phyloP scores from a whole-genome alignment of 805 yeast species.

The Candida yuanshanica region DNA sequence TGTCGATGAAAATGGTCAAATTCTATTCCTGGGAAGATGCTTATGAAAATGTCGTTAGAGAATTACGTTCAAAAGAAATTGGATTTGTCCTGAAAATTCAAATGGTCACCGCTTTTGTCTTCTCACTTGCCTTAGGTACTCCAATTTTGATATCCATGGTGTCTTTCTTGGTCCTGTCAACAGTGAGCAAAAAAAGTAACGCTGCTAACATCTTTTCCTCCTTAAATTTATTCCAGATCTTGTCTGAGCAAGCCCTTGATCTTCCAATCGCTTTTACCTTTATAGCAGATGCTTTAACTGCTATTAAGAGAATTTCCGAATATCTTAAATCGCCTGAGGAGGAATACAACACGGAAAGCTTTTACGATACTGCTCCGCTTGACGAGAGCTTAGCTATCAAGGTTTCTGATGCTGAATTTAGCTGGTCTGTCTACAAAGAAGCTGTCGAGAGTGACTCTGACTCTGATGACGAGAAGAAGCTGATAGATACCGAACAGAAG shows the following conservation, averaged over 20 bases:
- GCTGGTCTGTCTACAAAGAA: conserved; percentile 52
- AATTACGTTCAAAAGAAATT: conserved; percentile 53
- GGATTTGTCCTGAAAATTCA: conserved; percentile 48
- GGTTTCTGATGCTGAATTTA: conserved; percentile 47
- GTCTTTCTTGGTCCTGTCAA: conserved; percentile 35
- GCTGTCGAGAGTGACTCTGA: too few species aligned
- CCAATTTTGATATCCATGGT: conserved; percentile 53
- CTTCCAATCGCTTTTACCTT: conserved; percentile 54
- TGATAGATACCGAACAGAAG: too few species aligned
- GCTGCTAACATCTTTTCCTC: conserved; percentile 64
- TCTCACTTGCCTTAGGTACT: conserved; percentile 43
- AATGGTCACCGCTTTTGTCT: conserved; percentile 46
- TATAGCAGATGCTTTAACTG: conserved; percentile 52
- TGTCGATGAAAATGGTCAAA: conserved; percentile 61
- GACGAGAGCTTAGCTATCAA: conserved; percentile 43
- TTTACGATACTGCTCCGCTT: conserved; percentile 17
- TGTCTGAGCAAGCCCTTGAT: conserved; percentile 51
- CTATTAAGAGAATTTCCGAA: conserved; percentile 52
- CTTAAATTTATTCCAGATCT: conserved; percentile 53
- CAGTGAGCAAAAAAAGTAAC: conserved; percentile 34
- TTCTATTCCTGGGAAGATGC: conserved; percentile 86
- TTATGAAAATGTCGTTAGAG: conserved; percentile 45
- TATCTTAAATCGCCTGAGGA: conserved; percentile 44
- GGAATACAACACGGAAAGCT: too few species aligned
- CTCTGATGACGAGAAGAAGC: background rate